Evolutionary conservation across 2,329 filamentous ascomycete genomes (phyloP).

Genomic region (Aspergillus oerlinghausenensis): DNA sequence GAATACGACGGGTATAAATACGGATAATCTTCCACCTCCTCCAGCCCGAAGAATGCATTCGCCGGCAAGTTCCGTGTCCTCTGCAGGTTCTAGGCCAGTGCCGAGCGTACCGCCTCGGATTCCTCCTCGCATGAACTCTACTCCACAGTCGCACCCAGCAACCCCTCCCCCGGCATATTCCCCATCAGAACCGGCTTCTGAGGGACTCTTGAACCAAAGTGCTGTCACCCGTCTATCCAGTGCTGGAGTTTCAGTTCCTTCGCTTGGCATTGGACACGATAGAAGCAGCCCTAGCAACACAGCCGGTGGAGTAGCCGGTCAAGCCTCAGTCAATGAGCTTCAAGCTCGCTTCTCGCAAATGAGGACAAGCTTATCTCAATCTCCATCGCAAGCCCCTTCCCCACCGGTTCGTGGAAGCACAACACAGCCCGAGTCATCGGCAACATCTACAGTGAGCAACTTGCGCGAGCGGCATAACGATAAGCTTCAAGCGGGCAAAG

Average conservation of each 20-base stretch:
- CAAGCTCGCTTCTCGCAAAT: conserved; percentile 63
- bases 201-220: conserved; percentile 50
- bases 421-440: conserved; percentile 58
- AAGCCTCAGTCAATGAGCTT: conserved; percentile 57
- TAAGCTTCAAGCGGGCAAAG: conserved; percentile 59
- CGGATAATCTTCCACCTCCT: conserved; percentile 65
- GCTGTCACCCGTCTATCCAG: conserved; percentile 64
- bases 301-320: conserved; percentile 18
- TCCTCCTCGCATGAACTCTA: conserved; percentile 62
- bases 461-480: conserved; percentile 68
- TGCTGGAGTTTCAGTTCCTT: conserved; percentile 74
- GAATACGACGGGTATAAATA: conserved; percentile 68
- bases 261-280: conserved; percentile 62
- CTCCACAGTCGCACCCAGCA: conserved; percentile 40
- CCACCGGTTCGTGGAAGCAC: conserved; percentile 35
- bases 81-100: conserved; percentile 38
- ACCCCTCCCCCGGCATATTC: conserved; percentile 45
- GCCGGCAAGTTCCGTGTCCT: conserved; percentile 21
- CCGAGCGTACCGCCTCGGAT: conserved; percentile 64
- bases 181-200: conserved; percentile 25
- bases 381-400: conserved; percentile 20
- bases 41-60: conserved; percentile 50
- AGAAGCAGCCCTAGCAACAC: conserved; percentile 24
- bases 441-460: conserved; percentile 59
- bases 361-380: conserved; percentile 35